These are phyloP conservation scores for Annulohypoxylon bovei DNA, from an alignment of 495 filamentous ascomycete genomes.

Conservation along the genomic window DNA sequence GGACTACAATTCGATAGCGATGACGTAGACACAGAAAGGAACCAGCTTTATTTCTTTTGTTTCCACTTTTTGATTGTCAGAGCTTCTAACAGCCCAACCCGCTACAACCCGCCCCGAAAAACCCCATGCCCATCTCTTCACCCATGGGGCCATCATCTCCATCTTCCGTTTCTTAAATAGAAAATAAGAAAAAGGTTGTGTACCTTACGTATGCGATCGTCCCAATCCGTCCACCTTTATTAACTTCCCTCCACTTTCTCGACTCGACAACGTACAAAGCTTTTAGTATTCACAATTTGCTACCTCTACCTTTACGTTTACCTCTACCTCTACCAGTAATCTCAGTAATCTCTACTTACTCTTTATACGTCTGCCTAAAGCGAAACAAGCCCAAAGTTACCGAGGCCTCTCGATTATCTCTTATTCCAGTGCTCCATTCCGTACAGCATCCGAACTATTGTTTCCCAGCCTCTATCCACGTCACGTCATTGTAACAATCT, in stretches of 20 bases:
- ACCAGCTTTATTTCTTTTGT: constrained; percentile 23
- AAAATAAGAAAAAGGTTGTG: constrained; percentile 7
- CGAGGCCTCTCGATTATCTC: neutral
- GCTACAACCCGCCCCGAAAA: neutral
- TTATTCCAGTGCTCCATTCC: neutral
- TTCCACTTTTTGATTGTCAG: constrained; percentile 28
- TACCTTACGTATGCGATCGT: constrained; percentile 38
- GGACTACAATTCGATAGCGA: constrained; percentile 28
- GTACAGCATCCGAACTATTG: constrained; percentile 1
- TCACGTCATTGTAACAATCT: constrained; percentile 11
- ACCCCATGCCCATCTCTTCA: constrained; percentile 1
- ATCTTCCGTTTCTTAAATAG: constrained; percentile 27
- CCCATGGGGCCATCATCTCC: constrained; percentile 7
- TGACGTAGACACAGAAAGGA: constrained; percentile 33
- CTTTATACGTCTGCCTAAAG: constrained; percentile 3
- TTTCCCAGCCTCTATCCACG: neutral
- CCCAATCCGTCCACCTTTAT: constrained; percentile 35
- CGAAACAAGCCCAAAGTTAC: neutral
- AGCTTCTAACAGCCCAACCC: constrained; percentile 9
- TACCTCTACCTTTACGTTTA: constrained; percentile 1
- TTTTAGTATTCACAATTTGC: neutral
- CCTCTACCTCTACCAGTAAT: too few species aligned
- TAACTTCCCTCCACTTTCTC: constrained; percentile 25
- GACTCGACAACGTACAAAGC: neutral
- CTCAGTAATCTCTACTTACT: constrained; percentile 8